phyloP scores from a whole-genome alignment of 805 yeast species.

The Monosporozyma aquatica region DNA sequence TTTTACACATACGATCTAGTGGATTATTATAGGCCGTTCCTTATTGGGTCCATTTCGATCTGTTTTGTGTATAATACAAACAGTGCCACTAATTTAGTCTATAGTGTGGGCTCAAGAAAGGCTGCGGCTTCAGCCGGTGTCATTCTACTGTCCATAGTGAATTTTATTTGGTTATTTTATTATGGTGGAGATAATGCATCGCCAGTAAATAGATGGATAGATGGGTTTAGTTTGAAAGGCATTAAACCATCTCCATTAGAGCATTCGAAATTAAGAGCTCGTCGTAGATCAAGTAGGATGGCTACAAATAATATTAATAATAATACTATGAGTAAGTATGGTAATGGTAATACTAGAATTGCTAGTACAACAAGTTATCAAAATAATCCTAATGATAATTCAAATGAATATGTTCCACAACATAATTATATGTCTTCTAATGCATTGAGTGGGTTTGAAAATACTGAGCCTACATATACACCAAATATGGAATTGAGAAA shows the following conservation, averaged over 20 bases:
- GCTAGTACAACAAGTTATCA: conserved; percentile 1
- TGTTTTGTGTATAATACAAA: conserved; percentile 82
- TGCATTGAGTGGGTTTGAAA: conserved; percentile 54
- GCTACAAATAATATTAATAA: conserved; percentile 1
- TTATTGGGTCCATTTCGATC: conserved; percentile 39
- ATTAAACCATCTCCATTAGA: conserved; percentile 33
- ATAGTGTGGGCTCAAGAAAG: conserved; percentile 50
- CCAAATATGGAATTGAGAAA: conserved; percentile 1
- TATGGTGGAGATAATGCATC: conserved; percentile 86
- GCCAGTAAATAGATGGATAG: conserved; percentile 77
- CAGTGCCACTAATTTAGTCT: conserved; percentile 71
- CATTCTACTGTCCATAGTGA: conserved; percentile 70
- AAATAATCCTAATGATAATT: not conserved
- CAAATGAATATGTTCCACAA: conserved; percentile 7
- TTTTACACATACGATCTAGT: conserved; percentile 54
- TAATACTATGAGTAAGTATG: conserved; percentile 5
- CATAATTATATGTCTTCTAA: conserved; percentile 40
- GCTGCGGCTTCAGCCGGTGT: conserved; percentile 93
- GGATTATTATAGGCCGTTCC: conserved; percentile 54
- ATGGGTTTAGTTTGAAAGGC: conserved; percentile 61
- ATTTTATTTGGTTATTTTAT: conserved; percentile 78
- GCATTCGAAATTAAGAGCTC: conserved; percentile 17
- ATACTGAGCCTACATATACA: conserved; percentile 28
- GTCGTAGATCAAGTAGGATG: conserved; percentile 12
- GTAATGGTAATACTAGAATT: not conserved